These are phyloP conservation scores for Hylodesmum podocarpum DNA, from an alignment of 306 rosid genomes.

Conservation along the genomic window DNA sequence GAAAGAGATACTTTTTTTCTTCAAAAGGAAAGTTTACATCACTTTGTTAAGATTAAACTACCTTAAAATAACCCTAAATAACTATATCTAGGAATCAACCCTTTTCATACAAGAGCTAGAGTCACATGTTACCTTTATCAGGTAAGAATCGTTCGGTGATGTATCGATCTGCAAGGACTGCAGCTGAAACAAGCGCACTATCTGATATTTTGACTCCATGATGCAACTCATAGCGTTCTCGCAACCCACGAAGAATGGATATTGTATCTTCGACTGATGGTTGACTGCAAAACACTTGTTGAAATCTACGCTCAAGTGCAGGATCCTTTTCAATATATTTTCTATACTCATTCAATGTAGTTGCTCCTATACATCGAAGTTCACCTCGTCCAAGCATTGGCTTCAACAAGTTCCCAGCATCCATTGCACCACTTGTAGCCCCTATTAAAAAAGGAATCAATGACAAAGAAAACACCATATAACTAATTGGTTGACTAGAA, in stretches of 20 bases:
- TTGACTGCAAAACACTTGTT: constrained; percentile 89
- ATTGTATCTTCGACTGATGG: constrained; percentile 92
- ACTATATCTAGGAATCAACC: neutral
- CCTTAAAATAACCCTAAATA: neutral
- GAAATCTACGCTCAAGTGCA: constrained; percentile 96
- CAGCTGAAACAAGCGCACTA: constrained; percentile 94
- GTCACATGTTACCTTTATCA: constrained; percentile 67
- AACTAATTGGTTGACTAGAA: neutral
- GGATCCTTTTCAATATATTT: constrained; percentile 97
- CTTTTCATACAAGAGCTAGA: neutral
- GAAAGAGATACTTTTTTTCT: neutral
- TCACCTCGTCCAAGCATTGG: constrained; percentile 99
- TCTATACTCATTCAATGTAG: constrained; percentile 90
- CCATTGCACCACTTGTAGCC: constrained; percentile 99
- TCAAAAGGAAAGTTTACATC: neutral
- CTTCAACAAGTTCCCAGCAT: constrained; percentile 96
- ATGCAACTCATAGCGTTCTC: constrained; percentile 96
- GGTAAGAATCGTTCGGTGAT: constrained; percentile 93
- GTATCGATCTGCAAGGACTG: constrained; percentile 90
- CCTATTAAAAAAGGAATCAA: constrained; percentile 52
- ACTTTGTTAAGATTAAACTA: neutral
- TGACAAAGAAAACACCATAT: constrained; percentile 24
- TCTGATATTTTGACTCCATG: constrained; percentile 99
- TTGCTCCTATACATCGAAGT: constrained; percentile 96
- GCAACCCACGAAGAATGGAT: constrained; percentile 96